Evolutionary conservation across 495 filamentous ascomycete species (phyloP).

Genomic region (Aspergillus funiculosus): DNA sequence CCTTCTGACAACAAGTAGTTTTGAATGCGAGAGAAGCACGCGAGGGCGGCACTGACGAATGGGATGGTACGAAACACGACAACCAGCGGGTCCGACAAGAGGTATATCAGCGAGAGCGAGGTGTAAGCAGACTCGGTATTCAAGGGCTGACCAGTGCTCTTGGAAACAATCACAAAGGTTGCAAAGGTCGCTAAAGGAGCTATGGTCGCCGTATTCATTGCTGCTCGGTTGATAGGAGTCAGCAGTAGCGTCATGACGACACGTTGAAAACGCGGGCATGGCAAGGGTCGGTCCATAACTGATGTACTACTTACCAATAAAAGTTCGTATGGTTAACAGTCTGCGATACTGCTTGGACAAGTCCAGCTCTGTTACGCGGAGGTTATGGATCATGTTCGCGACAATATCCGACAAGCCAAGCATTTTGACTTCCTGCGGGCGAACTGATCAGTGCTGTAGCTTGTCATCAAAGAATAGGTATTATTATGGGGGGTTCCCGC

Average conservation of each 20-base stretch:
- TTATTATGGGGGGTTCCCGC: not conserved
- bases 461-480: not conserved
- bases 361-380: conserved; percentile 1
- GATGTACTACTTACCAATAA: not conserved
- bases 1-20: conserved; percentile 14
- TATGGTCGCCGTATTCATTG: not conserved
- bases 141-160: conserved; percentile 19
- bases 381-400: not conserved
- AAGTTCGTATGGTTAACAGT: not conserved
- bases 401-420: not conserved
- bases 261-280: not conserved
- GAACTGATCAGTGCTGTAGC: not conserved
- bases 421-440: conserved; percentile 27
- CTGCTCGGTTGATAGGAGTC: not conserved
- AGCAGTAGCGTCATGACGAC: not conserved
- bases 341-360: not conserved
- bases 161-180: conserved; percentile 33
- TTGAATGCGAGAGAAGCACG: conserved; percentile 26
- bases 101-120: conserved; percentile 23
- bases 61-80: conserved; percentile 21
- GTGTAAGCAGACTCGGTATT: conserved; percentile 32
- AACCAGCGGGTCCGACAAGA: conserved; percentile 20
- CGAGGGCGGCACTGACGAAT: conserved; percentile 12
- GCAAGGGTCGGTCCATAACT: not conserved
- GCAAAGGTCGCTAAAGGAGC: conserved; percentile 36